A percentile compares a stretch with the other conserved stretches of the same genome.
These are phyloP conservation scores for Tulasnella sp. DNA, from an alignment of 768 basidiomycete genomes.

Conservation along the genomic window DNA sequence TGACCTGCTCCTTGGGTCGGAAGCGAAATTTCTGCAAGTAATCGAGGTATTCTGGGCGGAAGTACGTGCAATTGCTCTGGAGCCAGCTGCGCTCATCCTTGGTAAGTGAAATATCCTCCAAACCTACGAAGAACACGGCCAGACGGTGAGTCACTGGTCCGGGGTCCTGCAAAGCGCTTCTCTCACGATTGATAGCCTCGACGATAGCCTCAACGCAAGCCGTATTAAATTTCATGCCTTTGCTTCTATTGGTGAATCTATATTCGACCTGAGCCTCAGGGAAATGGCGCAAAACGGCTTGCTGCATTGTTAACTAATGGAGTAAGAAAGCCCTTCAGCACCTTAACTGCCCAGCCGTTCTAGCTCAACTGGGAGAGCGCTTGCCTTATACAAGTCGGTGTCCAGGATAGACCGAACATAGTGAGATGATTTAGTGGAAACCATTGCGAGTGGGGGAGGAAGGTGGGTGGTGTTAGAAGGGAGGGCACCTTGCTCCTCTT, in stretches of 20 bases:
- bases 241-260: slow-evolving; percentile 75
- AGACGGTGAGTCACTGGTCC: slow-evolving; percentile 18
- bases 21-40: slow-evolving; percentile 68
- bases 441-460: background rate
- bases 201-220: slow-evolving; percentile 59
- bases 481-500: background rate
- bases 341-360: slow-evolving; percentile 17
- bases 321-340: background rate
- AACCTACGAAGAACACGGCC: slow-evolving; percentile 45
- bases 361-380: background rate
- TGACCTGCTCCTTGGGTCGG: slow-evolving; percentile 64
- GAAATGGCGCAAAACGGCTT: slow-evolving; percentile 76
- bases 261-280: slow-evolving; percentile 67
- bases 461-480: background rate
- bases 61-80: slow-evolving; percentile 62
- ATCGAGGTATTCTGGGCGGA: slow-evolving; percentile 66
- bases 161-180: background rate
- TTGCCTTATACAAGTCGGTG: slow-evolving; percentile 91
- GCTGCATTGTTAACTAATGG: slow-evolving; percentile 87
- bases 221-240: slow-evolving; percentile 59
- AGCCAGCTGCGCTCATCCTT: slow-evolving; percentile 66
- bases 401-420: slow-evolving; percentile 64
- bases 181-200: slow-evolving; percentile 53
- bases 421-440: background rate
- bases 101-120: slow-evolving; percentile 59